Percentiles rank a stretch among this genome's conserved stretches.
phyloP scores from a whole-genome alignment of 345 rosid genomes.

The Conringia planisiliqua region DNA sequence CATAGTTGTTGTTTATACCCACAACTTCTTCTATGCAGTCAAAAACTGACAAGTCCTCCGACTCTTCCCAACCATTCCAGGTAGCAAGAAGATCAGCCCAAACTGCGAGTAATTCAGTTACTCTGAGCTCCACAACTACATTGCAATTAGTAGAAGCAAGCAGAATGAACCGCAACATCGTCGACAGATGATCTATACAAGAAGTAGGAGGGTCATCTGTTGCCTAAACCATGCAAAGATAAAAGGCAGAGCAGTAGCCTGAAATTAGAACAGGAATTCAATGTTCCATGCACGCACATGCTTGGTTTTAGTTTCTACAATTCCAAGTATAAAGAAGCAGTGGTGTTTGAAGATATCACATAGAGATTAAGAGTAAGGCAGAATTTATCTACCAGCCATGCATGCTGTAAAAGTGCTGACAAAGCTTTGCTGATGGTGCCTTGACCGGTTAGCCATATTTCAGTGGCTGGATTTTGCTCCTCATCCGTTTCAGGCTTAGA shows the following conservation, averaged over 20 bases:
- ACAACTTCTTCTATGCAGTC: conserved; percentile 79
- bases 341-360: not conserved
- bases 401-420: conserved; percentile 65
- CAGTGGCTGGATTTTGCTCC: conserved; percentile 37
- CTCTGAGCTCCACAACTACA: conserved; percentile 47
- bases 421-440: conserved; percentile 60
- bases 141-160: conserved; percentile 50
- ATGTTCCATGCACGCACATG: conserved; percentile 12
- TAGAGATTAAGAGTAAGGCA: conserved; percentile 22
- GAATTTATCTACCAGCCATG: conserved; percentile 51
- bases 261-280: conserved; percentile 17
- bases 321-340: not conserved
- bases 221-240: conserved; percentile 41
- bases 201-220: conserved; percentile 46
- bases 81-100: conserved; percentile 81
- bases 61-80: conserved; percentile 92
- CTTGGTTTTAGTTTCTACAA: conserved; percentile 6
- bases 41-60: conserved; percentile 73
- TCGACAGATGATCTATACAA: conserved; percentile 62
- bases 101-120: conserved; percentile 53
- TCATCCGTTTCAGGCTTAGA: conserved; percentile 49
- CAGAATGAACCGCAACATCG: conserved; percentile 54
- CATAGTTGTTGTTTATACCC: conserved; percentile 49
- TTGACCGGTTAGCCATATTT: conserved; percentile 52
- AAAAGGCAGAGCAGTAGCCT: conserved; percentile 14